Conservation (phyloP, 768 basidiomycete genomes). For the Suillus decipiens region DNA sequence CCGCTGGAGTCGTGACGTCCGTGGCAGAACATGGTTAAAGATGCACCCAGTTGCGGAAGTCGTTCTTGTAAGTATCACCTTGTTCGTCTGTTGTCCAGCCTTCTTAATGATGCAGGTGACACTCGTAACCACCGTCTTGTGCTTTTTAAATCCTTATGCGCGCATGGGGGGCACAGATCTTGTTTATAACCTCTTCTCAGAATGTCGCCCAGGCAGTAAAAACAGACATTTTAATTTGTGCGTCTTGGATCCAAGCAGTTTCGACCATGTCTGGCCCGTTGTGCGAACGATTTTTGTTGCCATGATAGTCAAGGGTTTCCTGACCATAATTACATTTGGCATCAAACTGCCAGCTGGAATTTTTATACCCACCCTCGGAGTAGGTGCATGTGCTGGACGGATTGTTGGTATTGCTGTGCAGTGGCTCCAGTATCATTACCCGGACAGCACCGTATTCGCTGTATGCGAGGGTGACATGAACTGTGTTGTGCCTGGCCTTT, state of each 20-base stretch:
- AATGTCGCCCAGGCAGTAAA: constrained; percentile 65
- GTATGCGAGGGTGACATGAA: constrained; percentile 63
- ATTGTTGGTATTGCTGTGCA: constrained; percentile 83
- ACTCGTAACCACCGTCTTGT: constrained; percentile 69
- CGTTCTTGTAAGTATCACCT: constrained; percentile 54
- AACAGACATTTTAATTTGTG: constrained; percentile 71
- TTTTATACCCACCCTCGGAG: constrained; percentile 94
- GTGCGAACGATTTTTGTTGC: constrained; percentile 69
- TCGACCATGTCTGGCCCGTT: constrained; percentile 59
- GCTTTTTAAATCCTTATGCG: constrained; percentile 87
- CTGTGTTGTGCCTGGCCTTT: constrained; percentile 88
- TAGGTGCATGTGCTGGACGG: constrained; percentile 92
- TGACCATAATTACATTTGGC: constrained; percentile 91
- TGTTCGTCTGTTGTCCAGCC: constrained; percentile 1
- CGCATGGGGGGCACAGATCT: constrained; percentile 96
- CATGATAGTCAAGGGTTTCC: constrained; percentile 74
- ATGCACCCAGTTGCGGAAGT: constrained; percentile 84
- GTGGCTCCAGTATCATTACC: constrained; percentile 66
- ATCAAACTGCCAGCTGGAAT: constrained; percentile 92
- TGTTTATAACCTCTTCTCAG: constrained; percentile 87
- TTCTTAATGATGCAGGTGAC: constrained; percentile 59
- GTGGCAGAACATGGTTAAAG: constrained; percentile 80
- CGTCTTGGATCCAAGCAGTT: constrained; percentile 58
- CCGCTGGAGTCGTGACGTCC: constrained; percentile 82
- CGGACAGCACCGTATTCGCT: constrained; percentile 60